A percentile compares a stretch with the other conserved stretches of the same genome.
These are phyloP conservation scores for Forsythia viridissima DNA, from an alignment of 257 asterid species.

Conservation along the genomic window DNA sequence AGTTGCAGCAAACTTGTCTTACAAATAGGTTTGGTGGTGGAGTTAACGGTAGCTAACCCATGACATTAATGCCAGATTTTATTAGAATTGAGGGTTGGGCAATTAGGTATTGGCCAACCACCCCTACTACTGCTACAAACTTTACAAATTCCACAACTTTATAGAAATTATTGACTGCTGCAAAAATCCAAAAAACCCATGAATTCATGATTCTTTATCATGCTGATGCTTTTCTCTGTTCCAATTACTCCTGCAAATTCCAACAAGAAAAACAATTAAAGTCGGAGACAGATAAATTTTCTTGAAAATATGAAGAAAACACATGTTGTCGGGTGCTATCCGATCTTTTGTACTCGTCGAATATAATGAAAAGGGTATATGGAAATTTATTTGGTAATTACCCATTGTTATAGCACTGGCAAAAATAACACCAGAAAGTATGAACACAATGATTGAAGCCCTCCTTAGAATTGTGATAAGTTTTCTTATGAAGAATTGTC, in stretches of 20 bases:
- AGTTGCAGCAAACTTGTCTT: neutral
- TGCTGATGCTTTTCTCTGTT: conserved; percentile 61
- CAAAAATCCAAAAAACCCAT: conserved; percentile 94
- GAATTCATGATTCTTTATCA: conserved; percentile 86
- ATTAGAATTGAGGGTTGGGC: conserved; percentile 41
- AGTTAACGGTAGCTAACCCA: conserved; percentile 46
- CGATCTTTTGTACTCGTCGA: too few species aligned
- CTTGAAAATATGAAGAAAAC: neutral
- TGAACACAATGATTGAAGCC: conserved; percentile 82
- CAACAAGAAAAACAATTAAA: neutral
- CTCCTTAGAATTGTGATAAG: conserved; percentile 58
- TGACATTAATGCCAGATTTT: neutral
- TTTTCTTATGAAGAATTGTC: conserved; percentile 74
- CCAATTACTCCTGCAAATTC: conserved; percentile 69
- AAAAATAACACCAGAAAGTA: conserved; percentile 89
- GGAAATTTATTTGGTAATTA: too few species aligned
- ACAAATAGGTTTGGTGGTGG: neutral
- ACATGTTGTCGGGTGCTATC: too few species aligned
- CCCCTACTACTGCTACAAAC: neutral
- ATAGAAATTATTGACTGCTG: conserved; percentile 56
- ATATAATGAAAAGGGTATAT: too few species aligned
- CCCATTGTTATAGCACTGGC: conserved; percentile 98
- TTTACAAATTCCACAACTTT: neutral
- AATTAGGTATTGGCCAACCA: conserved; percentile 65
- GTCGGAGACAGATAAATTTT: neutral